Base-by-base conservation (phyloP, 106 monocot species). In the Cymbidium sinense region DNA sequence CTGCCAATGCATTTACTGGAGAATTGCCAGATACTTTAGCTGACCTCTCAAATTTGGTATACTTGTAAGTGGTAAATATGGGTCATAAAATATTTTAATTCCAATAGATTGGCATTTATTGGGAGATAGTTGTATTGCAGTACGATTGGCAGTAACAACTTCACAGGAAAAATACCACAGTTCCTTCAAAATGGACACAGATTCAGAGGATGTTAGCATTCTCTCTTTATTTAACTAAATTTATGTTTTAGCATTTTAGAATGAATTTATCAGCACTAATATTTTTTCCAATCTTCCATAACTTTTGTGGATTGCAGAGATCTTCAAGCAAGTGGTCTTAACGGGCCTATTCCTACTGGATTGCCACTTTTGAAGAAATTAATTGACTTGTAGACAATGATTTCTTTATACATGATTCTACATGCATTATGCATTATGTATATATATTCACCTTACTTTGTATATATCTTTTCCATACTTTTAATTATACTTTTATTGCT, bases 311-410 rank as follows among this genome's bases (percentile, higher is more conserved):
- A 44, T 47, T 74, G 21, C 74, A 74, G 74, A 43, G 74, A 74
- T 74, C 41, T 74, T 43, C 74, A 74, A 74, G 74, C 74, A 44
- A 74, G 74, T 74, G 74, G 74, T 15, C 74, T 74, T 43, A 20
- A 74, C 44, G 74, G 74, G 27, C 44, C 74, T 44, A 74, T 74
- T 74, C 74, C 74, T 43, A 27, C 28, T 23, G 44, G 43, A 44
- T 6, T 74, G 25, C 35, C 74, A 43, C 74, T 43, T 43, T 28
- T 74, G 28, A 44, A 43, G 44, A 74, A 44, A 27, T 74, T 74
- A 44, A 74, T 15, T 74, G 74, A 74, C 43, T 44, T 74, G 74
- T 74, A 74, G 25, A 47, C 21, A 35, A 44, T 44, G 23, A 18
- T 74, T 74, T 13, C 28, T 3, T 44, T 74, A 19, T 71, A 25